Base-by-base conservation (phyloP, 108 stramenopile species). In the Thalassiosira profunda region DNA sequence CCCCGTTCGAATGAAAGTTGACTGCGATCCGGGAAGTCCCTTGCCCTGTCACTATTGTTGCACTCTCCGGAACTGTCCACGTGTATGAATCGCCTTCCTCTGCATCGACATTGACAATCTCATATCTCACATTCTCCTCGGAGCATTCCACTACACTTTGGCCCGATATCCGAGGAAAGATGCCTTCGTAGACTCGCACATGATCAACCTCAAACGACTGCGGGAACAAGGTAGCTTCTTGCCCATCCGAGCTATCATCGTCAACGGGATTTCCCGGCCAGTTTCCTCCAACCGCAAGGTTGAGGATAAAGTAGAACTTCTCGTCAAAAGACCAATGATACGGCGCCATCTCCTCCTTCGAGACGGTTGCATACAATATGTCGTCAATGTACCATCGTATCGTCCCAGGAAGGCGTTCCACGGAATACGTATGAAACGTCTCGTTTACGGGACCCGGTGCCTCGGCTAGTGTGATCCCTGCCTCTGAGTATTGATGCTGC, bases 241-340 rank as follows among this genome's bases (percentile, higher is more conserved):
- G 5, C 5, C 24, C 24, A 53, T 7, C 5, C n/a, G n/a, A n/a
- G 23, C 33, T 12, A 4, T 53, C 52, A 17, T 58, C 48, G 44
- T 72, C 70, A 28, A 38, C 61, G 1, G 75, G 76, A 61, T 61
- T 41, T 33, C 76, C 82, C 3, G 71, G 76, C 82, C 82, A 83
- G 20, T 37, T 63, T 31, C 82, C 82, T 17, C 82, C 82, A 14
- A 76, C 72, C 5, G 82, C 82, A 2, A 83, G 21, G 33, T 83
- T 83, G 18, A 83, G 31, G 14, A 83, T 72, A 36, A 83, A 67
- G 43, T 73, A 66, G 49, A 73, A 83, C 40, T 48, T 51, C 34
- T 73, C 34, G 24, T 76, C 70, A 63, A 83, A 83, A 2, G 82
- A 76, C 82, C 82, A 83, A 28, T 44, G 52, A 59, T 73, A 72